phyloP scores from a whole-genome alignment of 345 rosid species.

The Eucalyptus erythrocorys region DNA sequence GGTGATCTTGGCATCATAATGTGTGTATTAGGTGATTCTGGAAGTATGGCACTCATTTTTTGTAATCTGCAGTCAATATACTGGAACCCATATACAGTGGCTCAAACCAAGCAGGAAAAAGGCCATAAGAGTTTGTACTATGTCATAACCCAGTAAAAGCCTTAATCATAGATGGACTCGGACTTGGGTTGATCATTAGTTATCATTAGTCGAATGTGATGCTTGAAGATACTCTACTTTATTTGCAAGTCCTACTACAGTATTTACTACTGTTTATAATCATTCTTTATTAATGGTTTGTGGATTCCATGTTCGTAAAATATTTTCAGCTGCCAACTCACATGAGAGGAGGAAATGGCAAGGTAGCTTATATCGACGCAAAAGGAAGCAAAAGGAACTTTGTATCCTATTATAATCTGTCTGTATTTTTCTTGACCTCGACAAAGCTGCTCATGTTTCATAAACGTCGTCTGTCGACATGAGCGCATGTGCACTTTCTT shows the following conservation, averaged over 20 bases:
- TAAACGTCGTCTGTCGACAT: not conserved
- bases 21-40: not conserved
- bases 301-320: not conserved
- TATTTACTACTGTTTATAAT: too few relatives aligned
- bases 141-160: not conserved
- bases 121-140: not conserved
- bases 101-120: not conserved
- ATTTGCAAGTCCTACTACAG: not conserved
- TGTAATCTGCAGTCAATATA: not conserved
- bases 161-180: fast-evolving
- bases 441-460: not conserved
- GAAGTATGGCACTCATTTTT: not conserved
- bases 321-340: not conserved
- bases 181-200: not conserved
- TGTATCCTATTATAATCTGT: too few relatives aligned
- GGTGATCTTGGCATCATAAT: not conserved
- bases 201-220: not conserved
- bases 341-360: not conserved
- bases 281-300: not conserved
- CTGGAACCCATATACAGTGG: too few relatives aligned
- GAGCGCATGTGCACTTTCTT: not conserved
- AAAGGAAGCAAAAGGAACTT: fast-evolving
- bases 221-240: not conserved
- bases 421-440: not conserved
- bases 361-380: fast-evolving